Evolutionary conservation across 345 rosid genomes (phyloP).

Genomic region (Salix viminalis): DNA sequence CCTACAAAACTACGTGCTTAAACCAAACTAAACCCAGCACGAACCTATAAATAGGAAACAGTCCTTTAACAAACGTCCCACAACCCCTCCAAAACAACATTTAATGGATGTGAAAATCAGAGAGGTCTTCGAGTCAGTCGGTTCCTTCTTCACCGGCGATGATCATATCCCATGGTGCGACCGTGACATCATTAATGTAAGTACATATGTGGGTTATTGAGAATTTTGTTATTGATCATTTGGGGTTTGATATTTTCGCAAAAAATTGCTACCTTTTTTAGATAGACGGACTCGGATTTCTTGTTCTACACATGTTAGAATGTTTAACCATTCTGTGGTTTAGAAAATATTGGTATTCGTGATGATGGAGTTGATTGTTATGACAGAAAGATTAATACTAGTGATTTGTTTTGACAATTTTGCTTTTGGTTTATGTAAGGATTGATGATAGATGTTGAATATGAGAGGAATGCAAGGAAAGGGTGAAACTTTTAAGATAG

Average conservation of each 20-base stretch:
- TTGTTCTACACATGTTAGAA: not conserved
- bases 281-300: not conserved
- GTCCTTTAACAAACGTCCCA: not conserved
- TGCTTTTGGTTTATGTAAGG: not conserved
- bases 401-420: not conserved
- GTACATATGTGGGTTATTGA: not conserved
- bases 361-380: not conserved
- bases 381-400: not conserved
- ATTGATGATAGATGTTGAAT: not conserved
- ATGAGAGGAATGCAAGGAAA: too few species aligned
- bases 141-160: slow-evolving; percentile 53
- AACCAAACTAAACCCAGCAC: not conserved
- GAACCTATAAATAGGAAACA: not conserved
- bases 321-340: not conserved
- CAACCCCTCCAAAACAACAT: not conserved
- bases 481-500: too few species aligned
- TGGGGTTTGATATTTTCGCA: not conserved
- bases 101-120: slow-evolving; percentile 25
- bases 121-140: slow-evolving; percentile 24
- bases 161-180: slow-evolving; percentile 80
- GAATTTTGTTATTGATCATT: not conserved
- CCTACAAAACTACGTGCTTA: not conserved
- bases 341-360: not conserved
- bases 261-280: not conserved
- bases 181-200: slow-evolving; percentile 57